Evolutionary conservation across 352 stramenopile species (phyloP).

Genomic region (Phytophthora sojae): DNA sequence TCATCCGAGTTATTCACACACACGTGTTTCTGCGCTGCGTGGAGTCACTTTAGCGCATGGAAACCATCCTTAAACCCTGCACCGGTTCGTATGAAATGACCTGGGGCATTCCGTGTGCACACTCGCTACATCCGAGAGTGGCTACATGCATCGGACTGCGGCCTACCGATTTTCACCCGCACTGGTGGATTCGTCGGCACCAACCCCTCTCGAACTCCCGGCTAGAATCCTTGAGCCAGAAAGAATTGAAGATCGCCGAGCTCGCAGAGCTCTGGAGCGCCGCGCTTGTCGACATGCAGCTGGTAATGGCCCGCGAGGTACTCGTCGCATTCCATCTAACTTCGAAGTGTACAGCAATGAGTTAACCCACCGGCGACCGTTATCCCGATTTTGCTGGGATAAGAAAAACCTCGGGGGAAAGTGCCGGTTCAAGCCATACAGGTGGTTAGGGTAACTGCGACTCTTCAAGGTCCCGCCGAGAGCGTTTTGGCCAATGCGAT

Average conservation of each 20-base stretch:
- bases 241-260: neutral
- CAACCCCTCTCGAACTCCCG: neutral
- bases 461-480: too few relatives aligned
- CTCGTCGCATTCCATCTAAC: neutral
- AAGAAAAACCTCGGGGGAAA: too few relatives aligned
- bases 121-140: neutral
- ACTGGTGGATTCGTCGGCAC: constrained; percentile 9
- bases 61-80: neutral
- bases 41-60: neutral
- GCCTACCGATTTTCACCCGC: neutral
- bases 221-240: neutral
- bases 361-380: too few relatives aligned
- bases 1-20: constrained; percentile 1
- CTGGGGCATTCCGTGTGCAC: neutral
- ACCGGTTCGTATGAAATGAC: neutral
- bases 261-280: neutral
- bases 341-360: neutral
- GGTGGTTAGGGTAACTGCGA: too few relatives aligned
- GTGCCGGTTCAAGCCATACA: too few relatives aligned
- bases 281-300: neutral
- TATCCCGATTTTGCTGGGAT: too few relatives aligned
- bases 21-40: neutral
- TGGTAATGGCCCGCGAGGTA: neutral
- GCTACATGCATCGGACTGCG: neutral
- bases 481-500: too few relatives aligned